These are phyloP conservation scores for Malania oleifera DNA, from an alignment of 164 flowering plant species.

Conservation along the genomic window DNA sequence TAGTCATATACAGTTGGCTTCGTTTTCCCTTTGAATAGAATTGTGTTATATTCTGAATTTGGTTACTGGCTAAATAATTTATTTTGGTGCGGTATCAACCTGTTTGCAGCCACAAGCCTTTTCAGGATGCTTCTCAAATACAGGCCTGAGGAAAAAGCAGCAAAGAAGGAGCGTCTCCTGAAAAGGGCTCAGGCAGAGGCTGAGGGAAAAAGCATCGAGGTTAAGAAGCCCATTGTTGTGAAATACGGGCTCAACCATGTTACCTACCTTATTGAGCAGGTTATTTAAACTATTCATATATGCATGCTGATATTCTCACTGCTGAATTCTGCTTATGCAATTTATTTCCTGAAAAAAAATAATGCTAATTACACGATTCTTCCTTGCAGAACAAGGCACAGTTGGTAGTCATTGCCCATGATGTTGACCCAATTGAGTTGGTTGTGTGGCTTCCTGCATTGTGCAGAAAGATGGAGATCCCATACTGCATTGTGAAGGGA, in stretches of 20 bases:
- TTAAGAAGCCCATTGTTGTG: constrained; percentile 10
- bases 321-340: background rate
- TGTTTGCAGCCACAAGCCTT: constrained; percentile 1
- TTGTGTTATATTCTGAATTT: background rate
- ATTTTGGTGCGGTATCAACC: background rate
- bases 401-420: constrained; percentile 5
- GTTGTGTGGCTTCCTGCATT: constrained; percentile 8
- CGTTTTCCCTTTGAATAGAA: background rate
- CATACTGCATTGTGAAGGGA: constrained; percentile 7
- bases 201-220: background rate
- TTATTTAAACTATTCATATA: background rate
- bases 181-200: constrained; percentile 7
- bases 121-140: constrained; percentile 7
- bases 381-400: constrained; percentile 8
- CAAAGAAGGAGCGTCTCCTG: constrained; percentile 5
- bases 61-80: background rate
- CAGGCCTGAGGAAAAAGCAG: constrained; percentile 7
- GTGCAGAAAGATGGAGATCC: constrained; percentile 6
- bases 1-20: too few species aligned
- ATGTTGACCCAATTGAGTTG: constrained; percentile 5
- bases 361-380: background rate
- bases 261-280: constrained; percentile 7
- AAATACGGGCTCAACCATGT: constrained; percentile 8
- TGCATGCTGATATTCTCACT: too few species aligned
- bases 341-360: background rate